phyloP scores from a whole-genome alignment of 108 stramenopile species.

The Seminavis robusta region DNA sequence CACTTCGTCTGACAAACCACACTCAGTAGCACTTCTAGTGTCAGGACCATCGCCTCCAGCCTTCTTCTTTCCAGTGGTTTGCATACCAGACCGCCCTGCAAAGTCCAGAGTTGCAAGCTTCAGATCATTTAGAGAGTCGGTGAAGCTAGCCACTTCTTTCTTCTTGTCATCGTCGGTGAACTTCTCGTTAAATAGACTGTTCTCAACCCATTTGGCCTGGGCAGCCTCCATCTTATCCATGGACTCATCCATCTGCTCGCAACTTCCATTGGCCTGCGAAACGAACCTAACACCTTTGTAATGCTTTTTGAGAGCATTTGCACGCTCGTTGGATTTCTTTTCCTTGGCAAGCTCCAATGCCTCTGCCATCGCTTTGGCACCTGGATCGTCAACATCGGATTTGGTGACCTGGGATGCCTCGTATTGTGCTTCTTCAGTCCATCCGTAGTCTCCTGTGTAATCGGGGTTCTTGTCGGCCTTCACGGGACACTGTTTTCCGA shows the following conservation, averaged over 20 bases:
- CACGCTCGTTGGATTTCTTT: constrained; percentile 50
- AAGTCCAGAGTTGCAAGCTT: constrained; percentile 34
- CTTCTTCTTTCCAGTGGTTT: constrained; percentile 48
- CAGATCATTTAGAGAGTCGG: constrained; percentile 39
- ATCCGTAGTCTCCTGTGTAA: constrained; percentile 53
- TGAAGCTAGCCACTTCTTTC: constrained; percentile 42
- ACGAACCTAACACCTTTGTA: constrained; percentile 55
- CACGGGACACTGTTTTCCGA: constrained; percentile 63
- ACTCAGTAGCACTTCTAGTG: constrained; percentile 41
- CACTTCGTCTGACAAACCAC: constrained; percentile 34
- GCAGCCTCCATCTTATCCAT: constrained; percentile 45
- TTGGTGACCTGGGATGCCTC: constrained; percentile 55
- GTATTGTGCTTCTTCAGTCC: constrained; percentile 25
- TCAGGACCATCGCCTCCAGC: constrained; percentile 38
- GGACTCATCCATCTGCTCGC: constrained; percentile 55
- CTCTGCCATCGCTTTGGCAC: constrained; percentile 53
- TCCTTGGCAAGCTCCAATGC: constrained; percentile 49
- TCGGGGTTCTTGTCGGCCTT: constrained; percentile 47
- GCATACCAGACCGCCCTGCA: constrained; percentile 55
- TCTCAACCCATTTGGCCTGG: constrained; percentile 43
- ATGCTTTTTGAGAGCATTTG: constrained; percentile 53
- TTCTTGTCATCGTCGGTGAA: constrained; percentile 39
- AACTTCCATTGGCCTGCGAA: constrained; percentile 57
- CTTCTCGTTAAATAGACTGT: constrained; percentile 23
- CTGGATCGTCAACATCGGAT: constrained; percentile 54